Evolutionary conservation across 2,329 filamentous ascomycete genomes (phyloP), one percentile per base, ranked within the genome.

Genomic region (Penicillium sp.): DNA sequence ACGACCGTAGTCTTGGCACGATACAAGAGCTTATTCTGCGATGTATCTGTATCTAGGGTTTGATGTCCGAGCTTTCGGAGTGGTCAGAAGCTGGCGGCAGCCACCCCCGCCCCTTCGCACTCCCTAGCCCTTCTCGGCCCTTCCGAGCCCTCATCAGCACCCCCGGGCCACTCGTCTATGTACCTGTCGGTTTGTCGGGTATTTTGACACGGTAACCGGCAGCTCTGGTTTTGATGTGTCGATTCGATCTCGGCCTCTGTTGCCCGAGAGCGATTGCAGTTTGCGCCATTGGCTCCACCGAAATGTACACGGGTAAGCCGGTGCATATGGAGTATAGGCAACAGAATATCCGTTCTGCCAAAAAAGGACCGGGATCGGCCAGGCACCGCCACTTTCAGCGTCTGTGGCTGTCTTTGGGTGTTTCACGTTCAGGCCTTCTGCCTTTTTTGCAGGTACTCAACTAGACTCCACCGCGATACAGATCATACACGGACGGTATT

Each of bases 161-260:
- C 10, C 35, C 35, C 16, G 9, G 5, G 4, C 18, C 18, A 38
- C 18, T 13, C 35, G 20, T 38, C 35, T 4, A 38, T 22, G 18
- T 36, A 18, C 8, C 33, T 10, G 7, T 20, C 35, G 14, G n/a
- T 18, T 38, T 22, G 22, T 38, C 39, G 39, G 22, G 39, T 42
- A 42, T 25, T 42, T 27, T 22, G 6, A 18, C 7, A 42, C 31
- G 30, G 38, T 48, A 48, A 40, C 44, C 45, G 43, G 44, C 39
- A 27, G 27, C 13, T 16, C 39, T 10, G 16, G 20, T 10, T 42
- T 52, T 30, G 52, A 54, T 45, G 52, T 55, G 31, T 55, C 52
- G 38, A 51, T 48, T 44, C 41, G 49, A 49, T 44, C 45, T 49
- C 49, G 48, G 53, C 38, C 41, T 25, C 33, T 33, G 18, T 46